These are phyloP conservation scores for Raphidocelis subcapitata DNA, from an alignment of 139 green algal species.

Conservation along the genomic window DNA sequence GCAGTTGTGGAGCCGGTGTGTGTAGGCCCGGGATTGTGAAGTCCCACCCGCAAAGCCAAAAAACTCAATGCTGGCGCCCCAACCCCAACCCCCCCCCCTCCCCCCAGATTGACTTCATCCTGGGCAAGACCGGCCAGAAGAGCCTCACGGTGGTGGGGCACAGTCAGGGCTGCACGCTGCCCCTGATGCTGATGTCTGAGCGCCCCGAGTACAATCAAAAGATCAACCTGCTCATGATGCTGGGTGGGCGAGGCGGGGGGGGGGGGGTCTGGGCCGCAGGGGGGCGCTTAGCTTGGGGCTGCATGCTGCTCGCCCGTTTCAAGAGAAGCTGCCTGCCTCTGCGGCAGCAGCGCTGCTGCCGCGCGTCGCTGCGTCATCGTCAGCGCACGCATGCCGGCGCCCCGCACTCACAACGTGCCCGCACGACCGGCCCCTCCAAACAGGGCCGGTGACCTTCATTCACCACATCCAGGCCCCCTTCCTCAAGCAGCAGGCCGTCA, in stretches of 20 bases:
- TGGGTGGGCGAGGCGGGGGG: slow-evolving; percentile 27
- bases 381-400: slow-evolving; percentile 28
- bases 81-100: too few relatives aligned
- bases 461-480: slow-evolving; percentile 34
- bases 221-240: slow-evolving; percentile 38
- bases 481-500: too few relatives aligned
- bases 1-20: background rate
- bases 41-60: too few relatives aligned
- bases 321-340: background rate
- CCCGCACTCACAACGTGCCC: background rate
- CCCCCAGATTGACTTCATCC: slow-evolving; percentile 54
- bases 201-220: slow-evolving; percentile 36
- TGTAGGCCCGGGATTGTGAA: background rate
- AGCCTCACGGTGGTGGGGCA: slow-evolving; percentile 48
- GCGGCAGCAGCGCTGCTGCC: background rate
- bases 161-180: slow-evolving; percentile 42
- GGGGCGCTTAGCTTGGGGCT: too few relatives aligned
- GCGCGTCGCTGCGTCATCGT: slow-evolving; percentile 4
- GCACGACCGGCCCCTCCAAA: background rate
- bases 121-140: slow-evolving; percentile 35
- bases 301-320: too few relatives aligned
- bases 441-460: slow-evolving; percentile 52
- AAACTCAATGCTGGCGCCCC: too few relatives aligned
- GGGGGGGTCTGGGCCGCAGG: too few relatives aligned
- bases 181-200: slow-evolving; percentile 47